A percentile compares a stretch with the other conserved stretches of the same genome.
These are phyloP conservation scores for Botryotinia convoluta DNA, from an alignment of 2,329 filamentous ascomycete genomes.

Conservation along the genomic window DNA sequence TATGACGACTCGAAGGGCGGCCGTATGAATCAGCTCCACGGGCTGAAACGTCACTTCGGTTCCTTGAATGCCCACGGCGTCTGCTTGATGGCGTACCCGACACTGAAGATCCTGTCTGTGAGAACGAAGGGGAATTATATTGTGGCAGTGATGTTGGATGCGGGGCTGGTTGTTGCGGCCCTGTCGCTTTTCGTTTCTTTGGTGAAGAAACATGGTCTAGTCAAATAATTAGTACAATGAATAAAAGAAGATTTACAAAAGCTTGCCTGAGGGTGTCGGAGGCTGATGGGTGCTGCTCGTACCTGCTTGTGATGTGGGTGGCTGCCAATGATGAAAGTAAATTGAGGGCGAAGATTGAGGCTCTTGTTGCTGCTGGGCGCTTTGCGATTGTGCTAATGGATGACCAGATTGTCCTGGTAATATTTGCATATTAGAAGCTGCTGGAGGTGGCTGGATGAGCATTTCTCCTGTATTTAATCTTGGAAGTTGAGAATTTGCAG, in stretches of 20 bases:
- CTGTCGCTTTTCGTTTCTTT: slow-evolving; percentile 77
- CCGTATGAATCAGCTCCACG: slow-evolving; percentile 38
- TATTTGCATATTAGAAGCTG: slow-evolving; percentile 42
- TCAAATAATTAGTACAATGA: slow-evolving; percentile 37
- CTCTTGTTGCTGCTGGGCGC: slow-evolving; percentile 56
- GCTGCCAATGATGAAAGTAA: slow-evolving; percentile 92
- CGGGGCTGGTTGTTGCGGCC: slow-evolving; percentile 49
- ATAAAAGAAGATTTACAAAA: slow-evolving; percentile 47
- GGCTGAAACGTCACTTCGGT: slow-evolving; percentile 59
- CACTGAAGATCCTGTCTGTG: slow-evolving; percentile 51
- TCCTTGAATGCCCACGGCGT: slow-evolving; percentile 59
- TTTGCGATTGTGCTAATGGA: slow-evolving; percentile 52
- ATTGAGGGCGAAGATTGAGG: slow-evolving; percentile 64
- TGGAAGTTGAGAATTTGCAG: slow-evolving; percentile 39
- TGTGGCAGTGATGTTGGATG: slow-evolving; percentile 48
- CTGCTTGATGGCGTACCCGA: slow-evolving; percentile 53
- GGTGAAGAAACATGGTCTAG: slow-evolving; percentile 70
- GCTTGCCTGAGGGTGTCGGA: slow-evolving; percentile 69
- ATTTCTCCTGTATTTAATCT: slow-evolving; percentile 45
- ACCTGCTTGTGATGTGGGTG: slow-evolving; percentile 64
- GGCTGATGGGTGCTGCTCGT: slow-evolving; percentile 60
- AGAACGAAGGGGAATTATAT: slow-evolving; percentile 54
- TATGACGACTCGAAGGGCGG: slow-evolving; percentile 43
- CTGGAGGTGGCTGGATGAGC: slow-evolving; percentile 41
- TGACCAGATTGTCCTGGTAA: slow-evolving; percentile 44